A percentile compares a stretch with the other conserved stretches of the same genome.
Conservation (phyloP, 2,329 filamentous ascomycete genomes). For the Cladosporium phlei region DNA sequence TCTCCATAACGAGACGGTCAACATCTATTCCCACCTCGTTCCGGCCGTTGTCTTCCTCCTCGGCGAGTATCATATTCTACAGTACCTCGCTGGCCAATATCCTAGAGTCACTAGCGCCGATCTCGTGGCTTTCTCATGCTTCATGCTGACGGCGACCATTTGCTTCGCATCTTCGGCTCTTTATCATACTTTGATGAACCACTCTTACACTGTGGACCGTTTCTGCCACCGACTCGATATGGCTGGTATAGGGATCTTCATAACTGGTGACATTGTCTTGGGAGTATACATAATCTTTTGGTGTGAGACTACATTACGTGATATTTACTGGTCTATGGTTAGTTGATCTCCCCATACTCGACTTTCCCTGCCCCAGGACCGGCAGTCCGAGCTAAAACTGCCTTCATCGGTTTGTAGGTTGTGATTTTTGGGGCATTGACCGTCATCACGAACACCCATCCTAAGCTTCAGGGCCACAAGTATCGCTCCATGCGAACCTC, state of each 20-base stretch:
- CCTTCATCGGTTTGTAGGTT: neutral
- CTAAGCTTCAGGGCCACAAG: constrained; percentile 21
- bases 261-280: neutral
- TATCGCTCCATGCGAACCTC: constrained; percentile 26
- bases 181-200: constrained; percentile 30
- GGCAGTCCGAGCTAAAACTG: too few relatives aligned
- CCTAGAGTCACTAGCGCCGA: constrained; percentile 17
- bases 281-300: neutral
- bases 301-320: neutral
- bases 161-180: constrained; percentile 20
- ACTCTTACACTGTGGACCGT: constrained; percentile 23
- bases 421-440: neutral
- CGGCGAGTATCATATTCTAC: constrained; percentile 19
- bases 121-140: constrained; percentile 22
- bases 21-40: constrained; percentile 24
- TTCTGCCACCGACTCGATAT: constrained; percentile 23
- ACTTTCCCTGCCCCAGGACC: too few relatives aligned
- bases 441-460: constrained; percentile 12
- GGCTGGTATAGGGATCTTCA: constrained; percentile 3
- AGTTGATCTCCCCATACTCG: neutral
- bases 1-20: constrained; percentile 24
- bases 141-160: constrained; percentile 17
- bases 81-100: constrained; percentile 18
- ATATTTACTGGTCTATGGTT: neutral
- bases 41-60: constrained; percentile 15